Conservation (phyloP, 257 asterid species). For the Ligustrum vulgare region DNA sequence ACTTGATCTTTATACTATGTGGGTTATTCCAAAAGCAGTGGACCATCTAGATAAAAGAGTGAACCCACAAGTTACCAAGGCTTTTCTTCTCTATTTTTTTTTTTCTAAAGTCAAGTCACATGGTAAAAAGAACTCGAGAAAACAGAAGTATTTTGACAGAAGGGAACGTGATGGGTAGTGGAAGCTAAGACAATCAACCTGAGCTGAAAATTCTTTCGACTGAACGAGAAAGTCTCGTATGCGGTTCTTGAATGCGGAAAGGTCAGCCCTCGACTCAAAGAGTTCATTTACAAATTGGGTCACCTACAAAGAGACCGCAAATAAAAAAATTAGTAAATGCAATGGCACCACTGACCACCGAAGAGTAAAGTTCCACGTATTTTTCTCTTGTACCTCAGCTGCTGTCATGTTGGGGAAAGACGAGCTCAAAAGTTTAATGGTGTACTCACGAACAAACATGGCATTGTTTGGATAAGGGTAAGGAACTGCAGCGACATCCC, state of each 20-base stretch:
- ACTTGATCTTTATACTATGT: too few species aligned
- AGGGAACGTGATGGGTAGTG: not conserved
- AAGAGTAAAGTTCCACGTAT: conserved; percentile 3
- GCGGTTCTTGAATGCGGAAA: conserved; percentile 72
- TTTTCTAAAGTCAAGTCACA: not conserved
- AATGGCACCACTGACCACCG: conserved; percentile 9
- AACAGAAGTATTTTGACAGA: conserved; percentile 3
- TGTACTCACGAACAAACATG: conserved; percentile 75
- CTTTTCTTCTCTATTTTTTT: too few species aligned
- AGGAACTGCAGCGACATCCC: conserved; percentile 79
- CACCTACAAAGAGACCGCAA: conserved; percentile 48
- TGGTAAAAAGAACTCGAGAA: not conserved
- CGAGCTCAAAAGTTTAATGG: conserved; percentile 78
- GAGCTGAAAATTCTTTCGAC: conserved; percentile 96
- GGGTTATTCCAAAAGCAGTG: too few species aligned
- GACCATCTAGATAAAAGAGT: not conserved
- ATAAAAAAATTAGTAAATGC: not conserved
- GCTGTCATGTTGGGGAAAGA: conserved; percentile 97
- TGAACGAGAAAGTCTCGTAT: conserved; percentile 94
- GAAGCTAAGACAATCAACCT: conserved; percentile 43
- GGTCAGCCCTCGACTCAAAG: conserved; percentile 67
- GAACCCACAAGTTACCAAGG: not conserved
- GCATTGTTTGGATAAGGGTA: conserved; percentile 74
- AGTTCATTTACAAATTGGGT: conserved; percentile 88
- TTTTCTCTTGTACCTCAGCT: conserved; percentile 58